Percentiles rank a stretch among this genome's conserved stretches.
These are phyloP conservation scores for Prunus dulcis DNA, from an alignment of 306 rosid genomes.

Conservation along the genomic window DNA sequence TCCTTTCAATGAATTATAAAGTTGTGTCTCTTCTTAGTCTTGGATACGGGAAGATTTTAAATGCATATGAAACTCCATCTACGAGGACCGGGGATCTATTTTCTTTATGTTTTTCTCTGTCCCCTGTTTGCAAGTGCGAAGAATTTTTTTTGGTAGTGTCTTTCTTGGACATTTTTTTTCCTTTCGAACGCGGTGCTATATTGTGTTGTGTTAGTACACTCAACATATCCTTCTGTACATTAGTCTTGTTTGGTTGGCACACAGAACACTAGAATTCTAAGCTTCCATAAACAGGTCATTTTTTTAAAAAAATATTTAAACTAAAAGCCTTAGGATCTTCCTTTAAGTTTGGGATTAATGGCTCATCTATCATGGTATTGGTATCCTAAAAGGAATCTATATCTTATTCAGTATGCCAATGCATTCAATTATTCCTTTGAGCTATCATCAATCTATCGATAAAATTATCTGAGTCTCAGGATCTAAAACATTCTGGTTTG, in stretches of 20 bases:
- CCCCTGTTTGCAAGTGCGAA: not conserved
- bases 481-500: not conserved
- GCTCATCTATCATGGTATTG: conserved; percentile 1
- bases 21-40: not conserved
- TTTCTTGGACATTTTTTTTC: not conserved
- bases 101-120: not conserved
- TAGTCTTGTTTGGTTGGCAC: too few relatives aligned
- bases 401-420: not conserved
- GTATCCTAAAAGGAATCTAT: not conserved
- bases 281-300: too few relatives aligned
- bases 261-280: too few relatives aligned
- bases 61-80: not conserved
- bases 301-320: too few relatives aligned
- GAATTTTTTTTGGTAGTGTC: not conserved
- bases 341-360: not conserved
- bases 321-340: not conserved
- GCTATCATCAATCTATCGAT: not conserved
- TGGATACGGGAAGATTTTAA: not conserved
- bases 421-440: not conserved
- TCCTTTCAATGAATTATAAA: too few relatives aligned
- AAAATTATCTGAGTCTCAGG: too few relatives aligned
- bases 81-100: not conserved
- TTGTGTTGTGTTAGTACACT: not conserved
- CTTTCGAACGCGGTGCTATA: not conserved
- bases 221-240: too few relatives aligned